Evolutionary conservation across 2,329 filamentous ascomycete genomes (phyloP), one percentile per base, ranked within the genome.

Genomic region (Fusarium sp.): DNA sequence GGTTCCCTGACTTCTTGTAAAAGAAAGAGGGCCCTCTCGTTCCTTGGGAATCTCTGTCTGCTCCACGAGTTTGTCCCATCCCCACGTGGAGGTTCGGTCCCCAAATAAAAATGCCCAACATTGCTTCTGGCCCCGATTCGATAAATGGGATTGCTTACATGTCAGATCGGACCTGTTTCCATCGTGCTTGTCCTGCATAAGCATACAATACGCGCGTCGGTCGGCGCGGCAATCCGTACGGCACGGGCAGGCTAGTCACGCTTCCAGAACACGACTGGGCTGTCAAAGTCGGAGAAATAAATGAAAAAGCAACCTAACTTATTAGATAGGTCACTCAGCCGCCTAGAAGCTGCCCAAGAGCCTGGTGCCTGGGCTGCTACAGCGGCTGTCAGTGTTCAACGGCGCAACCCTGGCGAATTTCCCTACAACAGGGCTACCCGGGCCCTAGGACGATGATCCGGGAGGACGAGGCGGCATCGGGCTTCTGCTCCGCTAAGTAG

Each of bases 301-400:
- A 13, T 13, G 12, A 36, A 36, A 36, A 13, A 10, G 7, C 34
- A 10, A 10, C 9, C 34, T 36, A 10, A 36, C 12, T 36, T 13
- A 3, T 31, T 40, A 15, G 27, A 7, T 40, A 15, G 27, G 11
- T 34, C 11, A 34, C 10, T 18, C 15, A 15, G n/a, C 28, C 23
- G 27, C 27, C 50, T 40, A 47, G 12, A 28, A 53, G 23, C 37
- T 36, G 47, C 47, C 47, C 48, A 23, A 51, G 48, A 31, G 31
- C 48, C 50, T 16, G 50, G 23, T 39, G 51, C 37, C 37, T 13
- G 52, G 52, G 30, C 52, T 34, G 52, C 52, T 16, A 51, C n/a
- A 16, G 36, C 23, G 47, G 15, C 18, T 23, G 18, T 51, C 23
- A n/a, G 34, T 18, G 23, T 18, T 51, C 16, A 51, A 28, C 47